Conservation (phyloP, 768 basidiomycete genomes). For the Collybia nuda region DNA sequence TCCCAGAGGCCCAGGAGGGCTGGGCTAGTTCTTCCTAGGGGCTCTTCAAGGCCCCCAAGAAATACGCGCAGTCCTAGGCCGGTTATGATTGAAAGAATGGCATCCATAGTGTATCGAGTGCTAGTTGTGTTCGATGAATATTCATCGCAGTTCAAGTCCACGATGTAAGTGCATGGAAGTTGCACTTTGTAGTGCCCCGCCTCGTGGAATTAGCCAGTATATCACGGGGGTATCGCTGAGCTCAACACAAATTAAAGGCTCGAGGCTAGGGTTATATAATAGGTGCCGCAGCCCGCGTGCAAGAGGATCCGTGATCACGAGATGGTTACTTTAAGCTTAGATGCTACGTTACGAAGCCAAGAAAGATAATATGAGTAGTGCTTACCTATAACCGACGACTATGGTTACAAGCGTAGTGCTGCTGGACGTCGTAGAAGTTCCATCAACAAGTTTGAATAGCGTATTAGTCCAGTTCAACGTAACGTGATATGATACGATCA, state of each 20-base stretch:
- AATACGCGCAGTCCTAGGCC: slow-evolving; percentile 43
- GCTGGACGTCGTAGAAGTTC: no score
- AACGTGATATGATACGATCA: no score
- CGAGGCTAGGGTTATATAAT: slow-evolving; percentile 5
- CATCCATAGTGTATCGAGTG: slow-evolving; percentile 34
- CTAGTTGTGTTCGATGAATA: slow-evolving; percentile 3
- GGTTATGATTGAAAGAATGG: slow-evolving; percentile 35
- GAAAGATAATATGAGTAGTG: no score
- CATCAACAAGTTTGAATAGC: no score
- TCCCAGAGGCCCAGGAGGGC: slow-evolving; percentile 64
- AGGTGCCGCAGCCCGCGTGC: no score
- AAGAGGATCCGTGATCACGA: no score
- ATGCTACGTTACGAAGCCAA: no score
- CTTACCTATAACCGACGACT: no score
- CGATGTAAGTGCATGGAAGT: not conserved
- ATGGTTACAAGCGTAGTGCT: no score
- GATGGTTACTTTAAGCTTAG: no score
- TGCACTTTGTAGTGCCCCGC: slow-evolving; percentile 3
- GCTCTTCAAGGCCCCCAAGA: slow-evolving; percentile 23
- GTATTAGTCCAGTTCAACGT: no score
- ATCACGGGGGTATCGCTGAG: slow-evolving; percentile 6
- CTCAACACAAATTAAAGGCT: slow-evolving; percentile 3
- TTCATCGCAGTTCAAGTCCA: slow-evolving; percentile 10
- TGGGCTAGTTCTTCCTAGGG: slow-evolving; percentile 26
- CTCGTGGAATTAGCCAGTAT: slow-evolving; percentile 7